Percentiles rank a stretch among this genome's conserved stretches.
Evolutionary conservation across 75 land plant genomes (phyloP).

Genomic region (Pinus tabuliformis): DNA sequence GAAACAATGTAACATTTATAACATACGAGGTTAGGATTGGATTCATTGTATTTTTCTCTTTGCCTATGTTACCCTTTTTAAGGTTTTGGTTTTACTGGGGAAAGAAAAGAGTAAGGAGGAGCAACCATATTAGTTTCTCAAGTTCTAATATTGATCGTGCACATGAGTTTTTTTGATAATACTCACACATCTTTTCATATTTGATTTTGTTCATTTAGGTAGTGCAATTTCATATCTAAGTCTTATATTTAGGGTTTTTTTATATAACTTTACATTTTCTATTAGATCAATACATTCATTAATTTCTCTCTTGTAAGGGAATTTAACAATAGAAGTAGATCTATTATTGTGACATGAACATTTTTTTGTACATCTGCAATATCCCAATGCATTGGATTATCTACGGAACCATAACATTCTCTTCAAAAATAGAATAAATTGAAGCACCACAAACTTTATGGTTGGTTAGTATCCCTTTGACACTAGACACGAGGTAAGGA

Average conservation of each 20-base stretch:
- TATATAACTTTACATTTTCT: slow-evolving; percentile 2
- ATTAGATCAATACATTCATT: background rate
- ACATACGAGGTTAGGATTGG: slow-evolving; percentile 7
- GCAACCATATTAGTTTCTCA: background rate
- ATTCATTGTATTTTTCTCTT: slow-evolving; percentile 5
- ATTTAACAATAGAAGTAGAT: slow-evolving; percentile 8
- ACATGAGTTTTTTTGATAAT: slow-evolving; percentile 14
- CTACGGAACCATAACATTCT: background rate
- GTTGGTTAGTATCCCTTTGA: slow-evolving; percentile 5
- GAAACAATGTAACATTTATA: slow-evolving; percentile 15
- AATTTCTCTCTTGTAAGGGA: slow-evolving; percentile 1
- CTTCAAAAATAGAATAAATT: slow-evolving; percentile 4
- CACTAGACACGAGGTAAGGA: background rate
- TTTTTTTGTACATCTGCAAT: slow-evolving; percentile 9
- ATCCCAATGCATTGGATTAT: background rate
- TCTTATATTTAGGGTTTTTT: slow-evolving; percentile 12
- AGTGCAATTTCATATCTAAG: background rate
- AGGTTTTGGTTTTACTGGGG: slow-evolving; percentile 3
- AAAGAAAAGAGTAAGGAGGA: background rate
- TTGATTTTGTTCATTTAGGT: slow-evolving; percentile 7
- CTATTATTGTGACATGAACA: slow-evolving; percentile 8
- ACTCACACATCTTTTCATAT: slow-evolving; percentile 10
- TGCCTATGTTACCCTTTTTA: slow-evolving; percentile 4
- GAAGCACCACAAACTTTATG: slow-evolving; percentile 10
- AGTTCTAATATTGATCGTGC: slow-evolving; percentile 7